Evolutionary conservation across 352 stramenopile species (phyloP).

Genomic region (Phytophthora capsici): DNA sequence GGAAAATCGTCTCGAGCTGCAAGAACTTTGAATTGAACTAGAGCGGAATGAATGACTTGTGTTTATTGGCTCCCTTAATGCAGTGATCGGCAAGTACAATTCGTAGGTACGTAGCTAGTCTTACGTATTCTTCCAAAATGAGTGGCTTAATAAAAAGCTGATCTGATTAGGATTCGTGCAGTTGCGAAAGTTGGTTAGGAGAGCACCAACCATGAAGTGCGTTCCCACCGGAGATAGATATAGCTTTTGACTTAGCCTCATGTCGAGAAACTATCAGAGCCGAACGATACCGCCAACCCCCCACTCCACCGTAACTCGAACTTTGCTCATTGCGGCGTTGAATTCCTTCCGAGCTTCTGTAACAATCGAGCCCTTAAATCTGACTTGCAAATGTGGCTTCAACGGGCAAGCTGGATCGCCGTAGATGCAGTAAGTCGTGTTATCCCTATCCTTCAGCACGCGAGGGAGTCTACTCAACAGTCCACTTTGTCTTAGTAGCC

Average conservation of each 20-base stretch:
- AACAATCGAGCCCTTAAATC: background rate
- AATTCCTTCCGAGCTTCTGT: background rate
- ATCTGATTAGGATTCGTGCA: background rate
- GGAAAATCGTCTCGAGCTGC: background rate
- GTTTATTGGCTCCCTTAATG: background rate
- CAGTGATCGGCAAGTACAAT: background rate
- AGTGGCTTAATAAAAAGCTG: background rate
- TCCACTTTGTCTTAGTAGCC: background rate
- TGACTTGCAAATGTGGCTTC: background rate
- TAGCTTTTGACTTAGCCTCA: background rate
- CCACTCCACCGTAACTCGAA: background rate
- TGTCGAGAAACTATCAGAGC: background rate
- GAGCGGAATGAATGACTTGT: background rate
- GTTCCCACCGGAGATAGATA: background rate
- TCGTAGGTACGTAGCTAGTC: background rate
- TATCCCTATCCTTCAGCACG: background rate
- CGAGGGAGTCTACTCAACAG: background rate
- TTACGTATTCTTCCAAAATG: background rate
- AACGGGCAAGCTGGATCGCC: background rate
- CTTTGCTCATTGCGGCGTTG: background rate
- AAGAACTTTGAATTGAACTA: background rate
- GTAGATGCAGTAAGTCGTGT: background rate
- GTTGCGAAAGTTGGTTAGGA: background rate
- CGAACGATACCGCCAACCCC: background rate
- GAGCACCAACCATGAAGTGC: no score